A percentile compares a stretch with the other conserved stretches of the same genome.
Evolutionary conservation across 495 filamentous ascomycete species (phyloP).

Genomic region (Talaromyces liani): DNA sequence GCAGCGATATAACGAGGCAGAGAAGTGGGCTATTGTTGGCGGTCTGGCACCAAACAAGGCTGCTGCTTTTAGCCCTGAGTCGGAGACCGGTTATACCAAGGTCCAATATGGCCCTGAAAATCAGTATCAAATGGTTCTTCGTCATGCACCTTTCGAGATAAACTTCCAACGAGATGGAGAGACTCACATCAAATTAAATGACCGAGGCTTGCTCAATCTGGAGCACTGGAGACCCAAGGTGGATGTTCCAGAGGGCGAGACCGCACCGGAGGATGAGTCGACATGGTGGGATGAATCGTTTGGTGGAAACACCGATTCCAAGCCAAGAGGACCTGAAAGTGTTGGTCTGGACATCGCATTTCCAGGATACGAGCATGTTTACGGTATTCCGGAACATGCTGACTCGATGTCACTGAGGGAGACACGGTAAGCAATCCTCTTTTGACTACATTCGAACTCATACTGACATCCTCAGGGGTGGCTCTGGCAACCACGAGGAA

Average conservation of each 20-base stretch:
- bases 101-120: conserved; percentile 74
- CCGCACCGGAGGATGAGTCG: conserved; percentile 58
- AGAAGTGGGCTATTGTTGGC: conserved; percentile 79
- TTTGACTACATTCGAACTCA: not conserved
- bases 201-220: conserved; percentile 77
- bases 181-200: conserved; percentile 83
- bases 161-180: conserved; percentile 77
- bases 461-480: conserved; percentile 43
- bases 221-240: conserved; percentile 94
- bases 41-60: conserved; percentile 61
- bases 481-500: conserved; percentile 73
- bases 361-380: conserved; percentile 85
- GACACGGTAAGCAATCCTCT: conserved; percentile 49
- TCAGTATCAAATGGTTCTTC: conserved; percentile 72
- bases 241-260: conserved; percentile 50
- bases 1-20: conserved; percentile 87
- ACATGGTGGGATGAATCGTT: conserved; percentile 98
- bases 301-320: conserved; percentile 87
- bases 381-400: conserved; percentile 90
- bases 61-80: conserved; percentile 50
- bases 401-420: conserved; percentile 80
- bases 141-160: conserved; percentile 71
- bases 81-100: conserved; percentile 55
- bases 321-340: conserved; percentile 85
- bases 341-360: conserved; percentile 87